phyloP scores from a whole-genome alignment of 176 grass and related monocot species.

The Aechmea fasciata region DNA sequence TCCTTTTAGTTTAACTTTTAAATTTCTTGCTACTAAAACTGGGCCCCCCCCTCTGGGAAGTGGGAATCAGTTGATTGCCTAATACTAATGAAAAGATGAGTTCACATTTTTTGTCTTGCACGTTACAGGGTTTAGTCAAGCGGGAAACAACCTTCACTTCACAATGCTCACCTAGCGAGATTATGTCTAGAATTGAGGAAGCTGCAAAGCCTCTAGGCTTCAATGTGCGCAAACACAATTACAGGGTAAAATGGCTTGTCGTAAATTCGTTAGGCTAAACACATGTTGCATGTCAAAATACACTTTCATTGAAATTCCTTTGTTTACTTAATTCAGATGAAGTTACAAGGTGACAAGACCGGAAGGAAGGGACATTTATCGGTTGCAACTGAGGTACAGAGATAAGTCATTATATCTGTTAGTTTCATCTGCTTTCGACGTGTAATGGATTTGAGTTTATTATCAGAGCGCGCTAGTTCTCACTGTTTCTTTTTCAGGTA shows the following conservation, averaged over 20 bases:
- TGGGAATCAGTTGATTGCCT: too few relatives aligned
- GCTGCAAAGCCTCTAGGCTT: conserved; percentile 91
- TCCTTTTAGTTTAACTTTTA: neutral
- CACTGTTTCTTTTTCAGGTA: conserved; percentile 36
- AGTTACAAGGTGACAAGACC: conserved; percentile 83
- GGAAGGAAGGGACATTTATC: conserved; percentile 92
- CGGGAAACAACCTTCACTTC: conserved; percentile 80
- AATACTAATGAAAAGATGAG: neutral
- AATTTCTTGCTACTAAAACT: neutral
- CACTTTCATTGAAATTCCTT: neutral
- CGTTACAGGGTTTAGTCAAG: conserved; percentile 54
- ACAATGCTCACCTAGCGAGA: conserved; percentile 73
- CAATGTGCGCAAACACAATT: conserved; percentile 93
- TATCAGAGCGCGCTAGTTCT: conserved; percentile 5
- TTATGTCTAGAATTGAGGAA: conserved; percentile 90
- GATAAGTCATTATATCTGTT: neutral
- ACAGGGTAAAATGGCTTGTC: conserved; percentile 51
- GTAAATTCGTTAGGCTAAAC: neutral
- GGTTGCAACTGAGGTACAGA: conserved; percentile 23
- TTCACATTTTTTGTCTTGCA: conserved; percentile 12
- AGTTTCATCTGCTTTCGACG: neutral
- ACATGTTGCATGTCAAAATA: neutral
- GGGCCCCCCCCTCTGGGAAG: too few relatives aligned
- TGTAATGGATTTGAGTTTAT: neutral
- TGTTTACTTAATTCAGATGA: conserved; percentile 51